phyloP scores from a whole-genome alignment of 352 stramenopile species.

The Pythium rishiriense region DNA sequence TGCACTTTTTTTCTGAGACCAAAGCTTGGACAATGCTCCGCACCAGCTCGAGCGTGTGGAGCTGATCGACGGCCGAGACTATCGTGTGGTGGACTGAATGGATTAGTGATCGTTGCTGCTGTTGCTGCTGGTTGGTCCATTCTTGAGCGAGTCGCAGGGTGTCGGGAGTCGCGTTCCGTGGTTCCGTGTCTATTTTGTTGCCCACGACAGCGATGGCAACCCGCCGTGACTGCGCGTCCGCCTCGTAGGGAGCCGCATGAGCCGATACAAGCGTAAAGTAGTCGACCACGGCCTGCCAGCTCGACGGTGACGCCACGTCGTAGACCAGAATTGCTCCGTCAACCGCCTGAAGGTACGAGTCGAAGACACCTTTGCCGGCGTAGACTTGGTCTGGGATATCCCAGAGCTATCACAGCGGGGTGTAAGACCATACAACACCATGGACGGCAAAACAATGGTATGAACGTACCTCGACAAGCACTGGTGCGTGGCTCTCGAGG shows the following conservation, averaged over 20 bases:
- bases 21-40: not conserved
- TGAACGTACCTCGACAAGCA: conserved; percentile 46
- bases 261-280: conserved; percentile 25
- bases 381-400: conserved; percentile 60
- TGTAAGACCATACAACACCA: too few relatives aligned
- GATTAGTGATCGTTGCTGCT: not conserved
- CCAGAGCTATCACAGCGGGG: too few relatives aligned
- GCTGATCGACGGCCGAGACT: conserved; percentile 12
- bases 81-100: not conserved
- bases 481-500: conserved; percentile 34
- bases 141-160: conserved; percentile 3
- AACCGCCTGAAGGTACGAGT: conserved; percentile 38
- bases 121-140: not conserved
- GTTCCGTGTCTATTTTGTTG: conserved; percentile 22
- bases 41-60: conserved; percentile 16
- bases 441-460: too few relatives aligned
- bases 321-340: conserved; percentile 50
- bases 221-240: not conserved
- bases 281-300: conserved; percentile 32
- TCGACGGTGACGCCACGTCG: conserved; percentile 29
- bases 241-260: not conserved
- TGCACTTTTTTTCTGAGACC: not conserved
- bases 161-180: not conserved
- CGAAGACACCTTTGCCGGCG: conserved; percentile 41
- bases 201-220: conserved; percentile 11